Base-by-base conservation (phyloP, 2,329 filamentous ascomycete genomes). In the Pseudogymnoascus sp. region DNA sequence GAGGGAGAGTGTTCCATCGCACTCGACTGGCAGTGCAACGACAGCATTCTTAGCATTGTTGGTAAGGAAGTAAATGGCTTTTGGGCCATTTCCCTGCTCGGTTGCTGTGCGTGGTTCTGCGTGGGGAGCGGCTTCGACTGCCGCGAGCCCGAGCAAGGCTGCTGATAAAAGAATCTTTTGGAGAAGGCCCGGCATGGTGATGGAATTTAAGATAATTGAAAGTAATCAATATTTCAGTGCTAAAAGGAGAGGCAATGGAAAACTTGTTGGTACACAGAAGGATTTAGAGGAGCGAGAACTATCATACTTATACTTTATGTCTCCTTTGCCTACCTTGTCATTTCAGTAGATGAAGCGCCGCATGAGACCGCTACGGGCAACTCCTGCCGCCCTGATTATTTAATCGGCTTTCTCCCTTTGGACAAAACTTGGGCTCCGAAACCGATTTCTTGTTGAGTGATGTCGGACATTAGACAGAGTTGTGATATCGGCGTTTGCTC, bases 61-160 rank as follows among this genome's bases (percentile, higher is more conserved):
- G 36, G 78, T 82, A 38, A 84, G 71, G 60, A 85, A 71, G 69
- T 86, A 86, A 16, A 85, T 67, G 0, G 81, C 82, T 67, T 79
- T 70, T 30, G 63, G 57, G 33, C 57, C 57, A 41, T 39, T 39
- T 16, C 18, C 20, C 2, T 58, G 57, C 33, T 37, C n/a, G 7
- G 57, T 16, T 33, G 33, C 20, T 58, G 16, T 16, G 16, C 30
- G 8, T 16, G 28, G 18, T 12, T n/a, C 50, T 25, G 11, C 6
- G 18, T 7, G 3, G 20, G 39, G 47, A 18, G 47, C 47, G n/a
- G 25, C 47, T 14, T 54, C 47, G 33, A 54, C 47, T 54, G 25
- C n/a, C 14, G 25, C 39, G n/a, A 54, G 47, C 25, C 47, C 25
- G 25, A 33, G 25, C 25, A 54, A n/a, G 9, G 28, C 47, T 18